These are phyloP conservation scores for Endogone sp. DNA, from an alignment of 192 early-diverging fungal species.

Conservation along the genomic window DNA sequence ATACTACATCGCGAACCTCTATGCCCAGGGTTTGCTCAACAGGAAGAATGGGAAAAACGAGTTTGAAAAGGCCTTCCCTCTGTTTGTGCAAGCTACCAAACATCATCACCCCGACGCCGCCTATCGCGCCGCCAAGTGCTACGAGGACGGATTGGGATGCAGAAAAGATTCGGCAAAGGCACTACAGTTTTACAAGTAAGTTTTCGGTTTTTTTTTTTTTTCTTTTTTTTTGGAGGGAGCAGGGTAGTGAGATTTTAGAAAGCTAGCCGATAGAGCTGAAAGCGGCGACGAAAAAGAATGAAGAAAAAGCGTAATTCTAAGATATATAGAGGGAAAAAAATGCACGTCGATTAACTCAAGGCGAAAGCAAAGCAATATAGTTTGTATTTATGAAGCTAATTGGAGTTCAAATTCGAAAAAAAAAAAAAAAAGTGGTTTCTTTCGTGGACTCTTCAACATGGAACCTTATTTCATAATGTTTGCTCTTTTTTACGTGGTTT, in stretches of 20 bases:
- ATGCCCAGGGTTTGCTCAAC: slow-evolving; percentile 60
- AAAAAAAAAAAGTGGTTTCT: too few relatives aligned
- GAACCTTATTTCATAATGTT: too few relatives aligned
- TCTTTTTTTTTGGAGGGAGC: neutral
- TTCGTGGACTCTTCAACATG: too few relatives aligned
- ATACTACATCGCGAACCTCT: slow-evolving; percentile 64
- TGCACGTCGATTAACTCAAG: too few relatives aligned
- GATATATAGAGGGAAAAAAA: too few relatives aligned
- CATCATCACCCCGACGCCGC: slow-evolving; percentile 62
- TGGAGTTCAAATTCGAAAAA: too few relatives aligned
- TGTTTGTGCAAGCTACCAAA: slow-evolving; percentile 67
- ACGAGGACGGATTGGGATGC: slow-evolving; percentile 63
- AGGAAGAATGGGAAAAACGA: slow-evolving; percentile 54
- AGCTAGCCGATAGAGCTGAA: neutral
- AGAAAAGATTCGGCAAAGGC: slow-evolving; percentile 55
- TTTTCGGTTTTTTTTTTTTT: neutral
- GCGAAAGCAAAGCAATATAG: too few relatives aligned
- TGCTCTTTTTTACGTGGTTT: too few relatives aligned
- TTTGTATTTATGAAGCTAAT: too few relatives aligned
- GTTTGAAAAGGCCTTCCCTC: slow-evolving; percentile 64
- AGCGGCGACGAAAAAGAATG: too few relatives aligned
- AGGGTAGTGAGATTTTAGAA: neutral
- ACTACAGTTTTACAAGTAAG: slow-evolving; percentile 66
- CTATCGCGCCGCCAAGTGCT: slow-evolving; percentile 59
- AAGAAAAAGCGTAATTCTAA: too few relatives aligned